Base-by-base conservation (phyloP, 495 filamentous ascomycete species). In the Talaromyces liani region DNA sequence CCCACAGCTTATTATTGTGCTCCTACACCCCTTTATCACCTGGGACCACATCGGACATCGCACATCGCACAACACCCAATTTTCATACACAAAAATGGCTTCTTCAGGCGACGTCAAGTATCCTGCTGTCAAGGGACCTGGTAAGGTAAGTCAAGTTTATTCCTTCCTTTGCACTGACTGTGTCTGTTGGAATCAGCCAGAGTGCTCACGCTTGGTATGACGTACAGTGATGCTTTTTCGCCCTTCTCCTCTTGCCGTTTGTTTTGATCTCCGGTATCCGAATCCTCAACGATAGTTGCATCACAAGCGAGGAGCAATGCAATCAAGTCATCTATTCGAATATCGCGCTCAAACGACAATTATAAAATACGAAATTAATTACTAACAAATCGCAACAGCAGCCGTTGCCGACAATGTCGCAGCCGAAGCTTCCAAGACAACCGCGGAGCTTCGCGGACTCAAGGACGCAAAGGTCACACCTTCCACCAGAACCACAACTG, bases 331-430 rank as follows among this genome's bases (percentile, higher is more conserved):
- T 71, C 16, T 49, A 49, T 20, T 49, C 45, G n/a, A 20, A 18
- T 7, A 49, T 49, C 18, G 16, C n/a, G 45, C n/a, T 49, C 6
- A 49, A 49, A 7, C 2, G n/a, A 49, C 69, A 59, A 70, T 20
- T 4, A 59, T 34, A 25, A 14, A 61, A 60, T 10, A 36, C 29
- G 25, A 24, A 24, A 14, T 12, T 24, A 34, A 18, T 16, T 29
- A 47, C 53, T 63, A 24, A 63, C n/a, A 41, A 45, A 6, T 63
- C 9, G 18, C 54, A 16, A 53, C 45, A 63, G 62, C 31, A 12
- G 89, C 91, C 34, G 78, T 94, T 58, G 89, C 88, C 62, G 84
- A 92, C 73, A 89, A 85, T 68, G 83, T 91, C 73, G 90, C 88
- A 74, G 81, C 87, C 66, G 84, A 95, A 73, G 77, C 77, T 57